These are phyloP conservation scores for Fonsecaea multimorphosa DNA, from an alignment of 2,329 filamentous ascomycete species.

Conservation along the genomic window DNA sequence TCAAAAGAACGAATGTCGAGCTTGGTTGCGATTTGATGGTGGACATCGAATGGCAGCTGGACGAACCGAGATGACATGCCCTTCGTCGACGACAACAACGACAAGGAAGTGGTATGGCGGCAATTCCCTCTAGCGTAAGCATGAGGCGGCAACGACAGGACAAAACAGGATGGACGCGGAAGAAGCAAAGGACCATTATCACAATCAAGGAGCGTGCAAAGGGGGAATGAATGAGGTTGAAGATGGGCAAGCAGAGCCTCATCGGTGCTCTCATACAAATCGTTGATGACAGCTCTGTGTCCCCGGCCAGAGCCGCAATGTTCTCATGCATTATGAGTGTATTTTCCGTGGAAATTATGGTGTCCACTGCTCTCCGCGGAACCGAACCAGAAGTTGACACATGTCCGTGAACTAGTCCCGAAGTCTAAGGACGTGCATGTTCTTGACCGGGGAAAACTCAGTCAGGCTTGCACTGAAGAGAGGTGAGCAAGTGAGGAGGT, in stretches of 20 bases:
- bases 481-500: too few relatives aligned
- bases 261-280: too few relatives aligned
- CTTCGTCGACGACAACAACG: neutral
- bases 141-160: constrained; percentile 5
- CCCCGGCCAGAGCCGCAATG: neutral
- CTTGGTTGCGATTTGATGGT: constrained; percentile 62
- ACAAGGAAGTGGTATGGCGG: constrained; percentile 1
- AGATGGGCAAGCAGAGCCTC: too few relatives aligned
- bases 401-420: neutral
- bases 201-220: neutral
- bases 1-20: constrained; percentile 66
- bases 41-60: constrained; percentile 68
- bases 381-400: neutral
- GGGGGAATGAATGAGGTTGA: too few relatives aligned
- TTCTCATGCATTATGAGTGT: neutral
- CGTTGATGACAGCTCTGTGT: too few relatives aligned
- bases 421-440: neutral
- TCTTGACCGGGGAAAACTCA: neutral
- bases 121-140: neutral
- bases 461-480: too few relatives aligned
- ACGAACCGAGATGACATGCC: constrained; percentile 45
- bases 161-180: neutral
- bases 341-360: too few relatives aligned
- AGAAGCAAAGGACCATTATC: neutral
- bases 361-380: too few relatives aligned